Evolutionary conservation across 768 basidiomycete genomes (phyloP).

Genomic region (Nidularia pulvinata): DNA sequence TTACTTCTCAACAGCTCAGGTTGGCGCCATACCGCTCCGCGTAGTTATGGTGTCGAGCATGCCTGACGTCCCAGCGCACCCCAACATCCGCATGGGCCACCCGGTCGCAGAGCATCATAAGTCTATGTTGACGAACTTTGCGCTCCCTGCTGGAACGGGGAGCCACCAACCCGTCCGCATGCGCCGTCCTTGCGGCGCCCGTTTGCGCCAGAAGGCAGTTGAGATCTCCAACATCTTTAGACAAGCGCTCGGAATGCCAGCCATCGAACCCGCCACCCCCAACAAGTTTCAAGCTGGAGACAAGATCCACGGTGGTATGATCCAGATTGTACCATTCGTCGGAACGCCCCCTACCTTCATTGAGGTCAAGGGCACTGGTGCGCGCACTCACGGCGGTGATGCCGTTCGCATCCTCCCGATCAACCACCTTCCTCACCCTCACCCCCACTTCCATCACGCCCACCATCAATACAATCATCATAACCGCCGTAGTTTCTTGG

Average conservation of each 20-base stretch:
- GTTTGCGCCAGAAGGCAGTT: constrained; percentile 39
- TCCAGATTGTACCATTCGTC: constrained; percentile 32
- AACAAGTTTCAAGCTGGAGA: constrained; percentile 4
- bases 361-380: constrained; percentile 3
- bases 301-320: constrained; percentile 11
- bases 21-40: constrained; percentile 48
- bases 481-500: constrained; percentile 42
- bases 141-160: background rate
- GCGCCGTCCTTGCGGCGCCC: constrained; percentile 8
- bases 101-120: constrained; percentile 6
- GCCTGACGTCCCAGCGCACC: constrained; percentile 6
- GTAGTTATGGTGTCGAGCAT: constrained; percentile 31
- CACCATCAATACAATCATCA: constrained; percentile 20
- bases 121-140: background rate
- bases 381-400: constrained; percentile 1
- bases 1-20: constrained; percentile 25
- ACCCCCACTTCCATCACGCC: constrained; percentile 14
- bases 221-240: constrained; percentile 55
- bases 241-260: constrained; percentile 51
- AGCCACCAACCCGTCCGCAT: background rate
- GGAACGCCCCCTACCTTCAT: constrained; percentile 17
- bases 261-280: constrained; percentile 28
- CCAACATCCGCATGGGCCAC: constrained; percentile 17
- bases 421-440: constrained; percentile 9
- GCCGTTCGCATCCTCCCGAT: constrained; percentile 5